Evolutionary conservation across 106 monocot genomes (phyloP).

Genomic region (Dendrobium officinale): DNA sequence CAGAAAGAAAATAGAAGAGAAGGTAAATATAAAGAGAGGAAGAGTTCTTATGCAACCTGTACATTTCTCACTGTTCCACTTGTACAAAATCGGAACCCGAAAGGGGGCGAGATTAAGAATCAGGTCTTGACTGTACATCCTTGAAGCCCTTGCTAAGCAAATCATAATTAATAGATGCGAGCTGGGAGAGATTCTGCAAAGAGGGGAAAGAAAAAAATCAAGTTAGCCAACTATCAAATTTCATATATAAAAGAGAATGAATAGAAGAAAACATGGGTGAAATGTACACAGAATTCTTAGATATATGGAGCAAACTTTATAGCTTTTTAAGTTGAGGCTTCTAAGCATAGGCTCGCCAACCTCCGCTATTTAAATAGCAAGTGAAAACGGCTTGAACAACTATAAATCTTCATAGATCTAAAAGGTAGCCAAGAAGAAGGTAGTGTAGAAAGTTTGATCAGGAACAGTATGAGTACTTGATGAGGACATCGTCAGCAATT

Average conservation of each 20-base stretch:
- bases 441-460: too few species aligned
- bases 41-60: constrained; percentile 22
- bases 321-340: too few species aligned
- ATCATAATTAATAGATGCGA: constrained; percentile 96
- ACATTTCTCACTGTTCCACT: constrained; percentile 11
- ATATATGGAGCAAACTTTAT: too few species aligned
- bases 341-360: too few species aligned
- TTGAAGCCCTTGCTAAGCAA: constrained; percentile 80
- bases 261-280: neutral
- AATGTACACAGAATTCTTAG: neutral
- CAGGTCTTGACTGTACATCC: constrained; percentile 48
- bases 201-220: neutral
- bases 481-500: too few species aligned
- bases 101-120: constrained; percentile 16
- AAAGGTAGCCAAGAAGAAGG: too few species aligned
- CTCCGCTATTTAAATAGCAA: too few species aligned
- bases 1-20: neutral
- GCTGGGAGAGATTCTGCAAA: constrained; percentile 84
- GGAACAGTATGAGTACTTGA: too few species aligned
- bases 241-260: neutral
- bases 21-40: neutral
- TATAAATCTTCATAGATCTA: too few species aligned
- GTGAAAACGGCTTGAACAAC: too few species aligned
- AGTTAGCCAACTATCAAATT: neutral
- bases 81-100: constrained; percentile 4